Percentiles rank a stretch among this genome's conserved stretches.
phyloP scores from a whole-genome alignment of 2,329 filamentous ascomycete species.

The Ophiostoma australiae region DNA sequence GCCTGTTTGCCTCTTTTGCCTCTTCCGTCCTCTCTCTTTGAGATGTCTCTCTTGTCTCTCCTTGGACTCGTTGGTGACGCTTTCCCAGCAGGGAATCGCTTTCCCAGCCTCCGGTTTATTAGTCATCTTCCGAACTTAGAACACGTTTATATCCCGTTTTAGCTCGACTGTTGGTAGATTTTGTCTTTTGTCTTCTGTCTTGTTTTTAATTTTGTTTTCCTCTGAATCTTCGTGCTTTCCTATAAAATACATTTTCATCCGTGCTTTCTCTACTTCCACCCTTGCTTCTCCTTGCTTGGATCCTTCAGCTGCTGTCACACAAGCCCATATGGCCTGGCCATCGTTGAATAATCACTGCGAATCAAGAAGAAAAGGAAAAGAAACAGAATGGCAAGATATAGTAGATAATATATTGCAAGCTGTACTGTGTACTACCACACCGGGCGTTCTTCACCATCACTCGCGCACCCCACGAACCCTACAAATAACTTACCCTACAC shows the following conservation, averaged over 20 bases:
- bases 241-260: background rate
- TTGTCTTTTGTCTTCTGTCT: background rate
- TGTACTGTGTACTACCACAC: constrained; percentile 5
- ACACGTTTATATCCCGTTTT: background rate
- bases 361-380: background rate
- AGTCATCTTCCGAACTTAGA: background rate
- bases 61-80: background rate
- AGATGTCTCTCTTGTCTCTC: background rate
- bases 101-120: constrained; percentile 3
- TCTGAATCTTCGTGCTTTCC: background rate
- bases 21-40: background rate
- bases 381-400: background rate
- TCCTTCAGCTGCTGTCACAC: constrained; percentile 3
- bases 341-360: background rate
- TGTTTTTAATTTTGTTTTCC: background rate
- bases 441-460: background rate
- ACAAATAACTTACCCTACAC: background rate
- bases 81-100: background rate
- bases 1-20: background rate
- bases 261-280: background rate
- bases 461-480: background rate
- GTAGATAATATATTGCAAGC: background rate
- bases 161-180: background rate
- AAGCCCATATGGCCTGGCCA: background rate
- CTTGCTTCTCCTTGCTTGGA: background rate